Evolutionary conservation across 176 grass and related monocot species (phyloP).

Genomic region (Triticum timopheevii): DNA sequence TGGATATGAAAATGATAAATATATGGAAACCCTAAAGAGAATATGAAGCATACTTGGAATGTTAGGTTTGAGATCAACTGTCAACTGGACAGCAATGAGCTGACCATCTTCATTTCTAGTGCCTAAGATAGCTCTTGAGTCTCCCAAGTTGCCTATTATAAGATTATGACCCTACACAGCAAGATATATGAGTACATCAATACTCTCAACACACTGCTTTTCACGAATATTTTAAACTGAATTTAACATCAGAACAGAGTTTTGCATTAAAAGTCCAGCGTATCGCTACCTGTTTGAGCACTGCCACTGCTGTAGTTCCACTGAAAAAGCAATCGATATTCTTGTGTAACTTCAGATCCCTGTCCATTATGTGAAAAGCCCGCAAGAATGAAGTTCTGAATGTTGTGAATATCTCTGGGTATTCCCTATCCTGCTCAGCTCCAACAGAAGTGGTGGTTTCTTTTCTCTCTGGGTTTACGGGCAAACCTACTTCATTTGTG

Average conservation of each 20-base stretch:
- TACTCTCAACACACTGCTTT: conserved; percentile 18
- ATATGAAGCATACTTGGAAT: conserved; percentile 66
- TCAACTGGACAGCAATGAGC: conserved; percentile 70
- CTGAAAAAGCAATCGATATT: conserved; percentile 88
- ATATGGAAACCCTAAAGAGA: conserved; percentile 12
- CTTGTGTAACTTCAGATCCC: conserved; percentile 70
- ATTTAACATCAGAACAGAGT: conserved; percentile 7
- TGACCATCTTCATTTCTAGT: conserved; percentile 70
- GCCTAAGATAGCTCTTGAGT: conserved; percentile 76
- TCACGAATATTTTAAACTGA: not conserved
- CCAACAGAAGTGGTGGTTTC: conserved; percentile 26
- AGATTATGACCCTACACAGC: conserved; percentile 52
- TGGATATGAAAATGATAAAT: not conserved
- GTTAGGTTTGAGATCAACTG: conserved; percentile 84
- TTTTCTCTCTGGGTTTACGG: conserved; percentile 24
- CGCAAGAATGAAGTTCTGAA: conserved; percentile 70
- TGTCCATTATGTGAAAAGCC: conserved; percentile 79
- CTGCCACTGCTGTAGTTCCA: conserved; percentile 81
- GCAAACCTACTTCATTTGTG: conserved; percentile 36
- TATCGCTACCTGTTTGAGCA: conserved; percentile 76
- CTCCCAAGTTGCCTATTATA: conserved; percentile 76
- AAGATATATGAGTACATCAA: conserved; percentile 18
- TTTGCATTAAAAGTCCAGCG: not conserved
- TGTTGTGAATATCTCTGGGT: conserved; percentile 50
- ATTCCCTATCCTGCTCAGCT: conserved; percentile 49